Evolutionary conservation across 768 basidiomycete species (phyloP).

Genomic region (Scleroderma bovista): DNA sequence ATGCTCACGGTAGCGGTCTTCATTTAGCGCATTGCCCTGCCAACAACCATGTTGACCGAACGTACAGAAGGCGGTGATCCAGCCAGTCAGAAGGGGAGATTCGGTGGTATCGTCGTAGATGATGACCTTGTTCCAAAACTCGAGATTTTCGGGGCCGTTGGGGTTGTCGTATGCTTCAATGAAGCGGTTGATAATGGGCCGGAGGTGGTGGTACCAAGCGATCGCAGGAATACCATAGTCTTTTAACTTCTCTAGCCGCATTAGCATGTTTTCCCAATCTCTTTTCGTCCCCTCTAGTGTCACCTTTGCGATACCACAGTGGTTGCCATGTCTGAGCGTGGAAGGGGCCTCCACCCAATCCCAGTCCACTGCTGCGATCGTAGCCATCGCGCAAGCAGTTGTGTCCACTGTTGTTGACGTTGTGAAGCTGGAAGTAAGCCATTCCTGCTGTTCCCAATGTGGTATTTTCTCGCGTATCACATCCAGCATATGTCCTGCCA

Average conservation of each 20-base stretch:
- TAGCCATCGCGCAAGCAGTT: constrained; percentile 32
- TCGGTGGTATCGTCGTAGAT: constrained; percentile 25
- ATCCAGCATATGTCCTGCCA: constrained; percentile 19
- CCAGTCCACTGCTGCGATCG: constrained; percentile 38
- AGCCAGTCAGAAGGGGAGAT: constrained; percentile 31
- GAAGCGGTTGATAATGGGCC: constrained; percentile 34
- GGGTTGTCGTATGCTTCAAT: constrained; percentile 33
- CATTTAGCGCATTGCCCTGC: constrained; percentile 26
- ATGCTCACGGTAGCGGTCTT: constrained; percentile 23
- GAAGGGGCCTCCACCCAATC: constrained; percentile 27
- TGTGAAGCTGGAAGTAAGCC: constrained; percentile 40
- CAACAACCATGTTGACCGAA: constrained; percentile 28
- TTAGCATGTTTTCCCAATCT: constrained; percentile 36
- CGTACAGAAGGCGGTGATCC: constrained; percentile 36
- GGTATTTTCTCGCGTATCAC: constrained; percentile 20
- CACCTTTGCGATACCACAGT: constrained; percentile 40
- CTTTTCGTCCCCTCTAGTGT: constrained; percentile 37
- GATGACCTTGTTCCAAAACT: constrained; percentile 36
- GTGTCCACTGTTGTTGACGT: constrained; percentile 39
- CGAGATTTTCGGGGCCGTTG: constrained; percentile 22
- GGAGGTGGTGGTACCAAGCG: constrained; percentile 37
- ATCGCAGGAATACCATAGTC: constrained; percentile 32
- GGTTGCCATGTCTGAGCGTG: constrained; percentile 23
- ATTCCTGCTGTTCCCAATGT: constrained; percentile 27
- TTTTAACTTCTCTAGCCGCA: constrained; percentile 34